A percentile compares a stretch with the other conserved stretches of the same genome.
Evolutionary conservation across 768 basidiomycete genomes (phyloP).

Genomic region (Termitomyces sp.): DNA sequence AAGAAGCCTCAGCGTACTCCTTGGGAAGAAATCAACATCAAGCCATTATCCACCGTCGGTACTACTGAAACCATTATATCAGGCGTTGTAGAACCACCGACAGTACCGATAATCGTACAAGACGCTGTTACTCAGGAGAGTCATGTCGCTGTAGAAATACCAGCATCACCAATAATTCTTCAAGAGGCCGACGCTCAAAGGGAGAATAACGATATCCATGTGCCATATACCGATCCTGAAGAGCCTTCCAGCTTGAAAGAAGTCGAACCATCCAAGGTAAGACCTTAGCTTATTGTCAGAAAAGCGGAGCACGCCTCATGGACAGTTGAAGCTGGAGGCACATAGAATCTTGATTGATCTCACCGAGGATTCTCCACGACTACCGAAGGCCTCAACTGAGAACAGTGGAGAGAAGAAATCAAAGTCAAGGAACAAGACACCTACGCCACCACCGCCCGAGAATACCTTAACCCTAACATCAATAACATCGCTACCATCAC

Average conservation of each 20-base stretch:
- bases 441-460: background rate
- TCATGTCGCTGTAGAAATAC: background rate
- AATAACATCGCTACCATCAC: background rate
- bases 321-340: background rate
- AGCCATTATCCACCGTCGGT: background rate
- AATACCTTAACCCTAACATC: background rate
- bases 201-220: background rate
- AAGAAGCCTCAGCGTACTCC: conserved; percentile 5
- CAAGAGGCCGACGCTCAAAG: background rate
- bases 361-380: conserved; percentile 26
- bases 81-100: background rate
- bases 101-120: background rate
- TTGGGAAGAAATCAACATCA: conserved; percentile 5
- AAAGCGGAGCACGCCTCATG: background rate
- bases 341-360: conserved; percentile 37
- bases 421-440: background rate
- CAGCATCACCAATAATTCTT: background rate
- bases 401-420: background rate
- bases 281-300: background rate
- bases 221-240: background rate
- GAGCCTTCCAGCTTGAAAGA: background rate
- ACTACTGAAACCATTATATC: background rate
- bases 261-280: conserved; percentile 2
- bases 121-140: background rate
- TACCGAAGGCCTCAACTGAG: background rate